Conservation (phyloP, 1,284 basidiomycete genomes). For the Fomitopsis palustris region DNA sequence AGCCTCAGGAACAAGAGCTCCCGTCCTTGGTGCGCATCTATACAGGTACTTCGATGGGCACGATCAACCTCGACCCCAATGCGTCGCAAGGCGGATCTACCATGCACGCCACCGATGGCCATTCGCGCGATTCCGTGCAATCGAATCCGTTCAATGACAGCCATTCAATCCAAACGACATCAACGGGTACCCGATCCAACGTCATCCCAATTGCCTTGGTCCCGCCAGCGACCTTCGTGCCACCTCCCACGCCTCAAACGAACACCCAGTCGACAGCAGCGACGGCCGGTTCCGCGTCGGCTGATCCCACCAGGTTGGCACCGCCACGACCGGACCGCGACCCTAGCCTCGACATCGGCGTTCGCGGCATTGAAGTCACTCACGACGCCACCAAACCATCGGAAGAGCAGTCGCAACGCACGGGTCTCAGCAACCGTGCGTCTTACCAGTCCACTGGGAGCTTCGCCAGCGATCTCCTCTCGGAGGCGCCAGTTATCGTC, state of each 20-base stretch:
- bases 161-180: conserved; percentile 72
- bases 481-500: conserved; percentile 78
- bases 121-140: conserved; percentile 30
- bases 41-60: conserved; percentile 38
- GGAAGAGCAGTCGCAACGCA: conserved; percentile 50
- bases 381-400: conserved; percentile 40
- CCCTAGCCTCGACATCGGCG: conserved; percentile 55
- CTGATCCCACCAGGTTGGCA: conserved; percentile 7
- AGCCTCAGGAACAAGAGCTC: conserved; percentile 34
- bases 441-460: conserved; percentile 74
- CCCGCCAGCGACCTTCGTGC: conserved; percentile 45
- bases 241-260: conserved; percentile 24
- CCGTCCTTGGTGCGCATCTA: conserved; percentile 46
- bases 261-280: conserved; percentile 30
- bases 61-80: conserved; percentile 55
- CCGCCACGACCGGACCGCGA: conserved; percentile 62
- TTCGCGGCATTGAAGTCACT: conserved; percentile 61
- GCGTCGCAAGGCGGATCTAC: conserved; percentile 37
- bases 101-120: conserved; percentile 22
- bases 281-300: conserved; percentile 17
- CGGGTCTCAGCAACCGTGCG: conserved; percentile 55
- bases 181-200: conserved; percentile 71
- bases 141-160: conserved; percentile 74
- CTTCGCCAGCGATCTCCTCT: conserved; percentile 72
- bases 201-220: conserved; percentile 83